Conservation (phyloP, 1,139 yeast species). For the Sugiyamaella pinicola region DNA sequence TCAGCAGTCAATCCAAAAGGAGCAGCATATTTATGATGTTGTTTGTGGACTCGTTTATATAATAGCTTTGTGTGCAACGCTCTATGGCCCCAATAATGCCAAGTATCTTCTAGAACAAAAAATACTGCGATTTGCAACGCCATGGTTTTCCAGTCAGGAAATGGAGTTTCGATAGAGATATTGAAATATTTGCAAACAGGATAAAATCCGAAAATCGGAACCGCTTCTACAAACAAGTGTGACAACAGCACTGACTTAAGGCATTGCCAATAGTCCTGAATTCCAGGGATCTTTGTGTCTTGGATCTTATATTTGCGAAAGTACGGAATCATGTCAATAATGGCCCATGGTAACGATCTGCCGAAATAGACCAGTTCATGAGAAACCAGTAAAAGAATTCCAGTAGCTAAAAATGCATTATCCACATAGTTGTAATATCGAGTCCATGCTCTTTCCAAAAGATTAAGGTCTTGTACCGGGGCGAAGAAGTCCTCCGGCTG, state of each 20-base stretch:
- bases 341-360: conserved; percentile 81
- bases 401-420: conserved; percentile 82
- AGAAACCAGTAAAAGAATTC: conserved; percentile 67
- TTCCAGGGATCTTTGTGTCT: conserved; percentile 73
- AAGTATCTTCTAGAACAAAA: conserved; percentile 84
- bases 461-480: not conserved
- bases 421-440: conserved; percentile 71
- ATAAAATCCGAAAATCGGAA: conserved; percentile 96
- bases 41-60: conserved; percentile 90
- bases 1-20: conserved; percentile 97
- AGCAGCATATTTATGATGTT: conserved; percentile 95
- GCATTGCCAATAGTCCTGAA: conserved; percentile 89
- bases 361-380: conserved; percentile 86
- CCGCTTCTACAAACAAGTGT: conserved; percentile 87
- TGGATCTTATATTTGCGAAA: conserved; percentile 81
- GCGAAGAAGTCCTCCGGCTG: not conserved
- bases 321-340: conserved; percentile 73
- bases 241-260: conserved; percentile 78
- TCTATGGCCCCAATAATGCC: conserved; percentile 97
- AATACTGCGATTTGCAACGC: conserved; percentile 67
- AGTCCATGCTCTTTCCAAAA: conserved; percentile 71
- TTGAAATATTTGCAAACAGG: conserved; percentile 79
- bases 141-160: conserved; percentile 66
- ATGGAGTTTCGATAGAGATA: conserved; percentile 74
- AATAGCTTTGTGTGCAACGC: conserved; percentile 81